These are phyloP conservation scores for Cyberlindnera bimundalis DNA, from an alignment of 805 yeast genomes.

Conservation along the genomic window DNA sequence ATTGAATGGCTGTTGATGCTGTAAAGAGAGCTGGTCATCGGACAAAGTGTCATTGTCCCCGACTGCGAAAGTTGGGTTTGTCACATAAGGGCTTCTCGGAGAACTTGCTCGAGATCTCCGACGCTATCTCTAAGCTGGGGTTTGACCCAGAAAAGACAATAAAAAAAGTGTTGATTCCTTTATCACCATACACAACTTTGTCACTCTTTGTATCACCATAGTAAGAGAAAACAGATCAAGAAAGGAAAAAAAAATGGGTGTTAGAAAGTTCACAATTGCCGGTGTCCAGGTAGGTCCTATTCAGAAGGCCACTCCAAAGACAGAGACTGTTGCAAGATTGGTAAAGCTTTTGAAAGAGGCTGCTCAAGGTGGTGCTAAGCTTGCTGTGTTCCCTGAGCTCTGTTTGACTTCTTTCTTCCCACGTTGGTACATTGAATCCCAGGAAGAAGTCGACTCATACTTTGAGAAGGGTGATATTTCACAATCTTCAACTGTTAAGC, in stretches of 20 bases:
- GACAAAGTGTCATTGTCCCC: too few relatives aligned
- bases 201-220: too few relatives aligned
- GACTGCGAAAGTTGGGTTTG: too few relatives aligned
- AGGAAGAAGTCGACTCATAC: constrained; percentile 33
- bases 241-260: constrained; percentile 13
- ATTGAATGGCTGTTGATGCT: too few relatives aligned
- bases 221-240: too few relatives aligned
- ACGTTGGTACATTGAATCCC: constrained; percentile 33
- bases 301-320: constrained; percentile 29
- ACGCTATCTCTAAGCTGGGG: too few relatives aligned
- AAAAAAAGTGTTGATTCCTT: too few relatives aligned
- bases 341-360: constrained; percentile 30
- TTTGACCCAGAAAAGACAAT: too few relatives aligned
- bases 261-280: constrained; percentile 31
- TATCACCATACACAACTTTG: too few relatives aligned
- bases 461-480: constrained; percentile 36
- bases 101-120: background rate
- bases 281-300: constrained; percentile 36
- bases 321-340: constrained; percentile 32
- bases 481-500: constrained; percentile 25
- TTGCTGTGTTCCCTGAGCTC: constrained; percentile 38
- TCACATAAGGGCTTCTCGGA: background rate
- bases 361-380: constrained; percentile 30
- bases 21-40: too few relatives aligned
- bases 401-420: constrained; percentile 37